Evolutionary conservation across 352 stramenopile genomes (phyloP).

Genomic region (Phytophthora pseudosyringae): DNA sequence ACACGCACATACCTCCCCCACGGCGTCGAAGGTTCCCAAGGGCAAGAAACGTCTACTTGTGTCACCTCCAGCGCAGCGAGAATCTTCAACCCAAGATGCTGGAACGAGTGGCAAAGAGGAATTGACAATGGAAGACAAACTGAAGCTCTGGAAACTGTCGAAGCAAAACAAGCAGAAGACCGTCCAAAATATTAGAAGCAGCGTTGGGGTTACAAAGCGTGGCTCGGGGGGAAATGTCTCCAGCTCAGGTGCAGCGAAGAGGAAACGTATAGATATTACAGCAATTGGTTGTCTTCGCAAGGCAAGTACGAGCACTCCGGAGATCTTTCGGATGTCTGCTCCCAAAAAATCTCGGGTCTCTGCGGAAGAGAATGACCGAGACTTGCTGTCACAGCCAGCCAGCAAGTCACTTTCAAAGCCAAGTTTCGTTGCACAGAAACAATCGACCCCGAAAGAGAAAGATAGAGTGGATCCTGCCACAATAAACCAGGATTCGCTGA

Average conservation of each 20-base stretch:
- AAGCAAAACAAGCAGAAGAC: conserved; percentile 13
- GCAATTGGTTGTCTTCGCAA: not conserved
- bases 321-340: not conserved
- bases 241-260: conserved; percentile 5
- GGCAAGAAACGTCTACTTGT: no score
- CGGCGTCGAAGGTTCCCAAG: no score
- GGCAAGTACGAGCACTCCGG: not conserved
- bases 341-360: not conserved
- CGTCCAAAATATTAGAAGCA: not conserved
- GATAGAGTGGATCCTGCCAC: not conserved
- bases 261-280: not conserved
- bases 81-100: not conserved
- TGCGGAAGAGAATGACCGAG: not conserved
- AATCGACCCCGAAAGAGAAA: not conserved
- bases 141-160: conserved; percentile 22
- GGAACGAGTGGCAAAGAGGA: not conserved
- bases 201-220: not conserved
- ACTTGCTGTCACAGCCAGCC: no score
- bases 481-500: not conserved
- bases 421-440: no score
- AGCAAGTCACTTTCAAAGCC: no score
- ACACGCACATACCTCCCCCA: no score
- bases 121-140: conserved; percentile 31
- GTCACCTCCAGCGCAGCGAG: not conserved
- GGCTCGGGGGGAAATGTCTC: not conserved